phyloP scores from a whole-genome alignment of 495 filamentous ascomycete species.

The Cercophora newfieldiana region DNA sequence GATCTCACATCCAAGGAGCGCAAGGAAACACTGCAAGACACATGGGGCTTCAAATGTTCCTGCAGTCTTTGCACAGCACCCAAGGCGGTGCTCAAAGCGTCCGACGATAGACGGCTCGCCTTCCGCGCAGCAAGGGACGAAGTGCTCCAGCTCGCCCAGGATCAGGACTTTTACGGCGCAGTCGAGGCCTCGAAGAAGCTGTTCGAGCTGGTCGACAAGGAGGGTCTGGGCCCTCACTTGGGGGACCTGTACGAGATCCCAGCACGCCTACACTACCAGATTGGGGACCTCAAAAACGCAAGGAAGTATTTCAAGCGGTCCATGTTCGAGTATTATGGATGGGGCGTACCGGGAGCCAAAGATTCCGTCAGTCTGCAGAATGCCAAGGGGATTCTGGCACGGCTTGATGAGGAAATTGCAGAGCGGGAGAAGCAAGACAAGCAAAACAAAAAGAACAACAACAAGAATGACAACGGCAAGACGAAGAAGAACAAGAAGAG shows the following conservation, averaged over 20 bases:
- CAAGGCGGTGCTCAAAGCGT: slow-evolving; percentile 15
- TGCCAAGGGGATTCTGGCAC: background rate
- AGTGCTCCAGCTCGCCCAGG: slow-evolving; percentile 27
- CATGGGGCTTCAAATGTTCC: slow-evolving; percentile 39
- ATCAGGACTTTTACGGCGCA: slow-evolving; percentile 28
- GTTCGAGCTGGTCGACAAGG: slow-evolving; percentile 28
- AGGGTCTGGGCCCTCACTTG: slow-evolving; percentile 30
- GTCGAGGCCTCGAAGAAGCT: slow-evolving; percentile 27
- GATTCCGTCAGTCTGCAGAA: slow-evolving; percentile 12
- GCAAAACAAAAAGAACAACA: background rate
- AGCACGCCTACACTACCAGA: slow-evolving; percentile 34
- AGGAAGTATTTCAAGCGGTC: slow-evolving; percentile 28
- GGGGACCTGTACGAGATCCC: slow-evolving; percentile 36
- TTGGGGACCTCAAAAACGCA: slow-evolving; percentile 32
- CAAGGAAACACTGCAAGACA: slow-evolving; percentile 25
- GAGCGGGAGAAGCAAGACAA: background rate
- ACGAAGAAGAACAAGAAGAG: background rate
- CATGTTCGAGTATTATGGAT: slow-evolving; percentile 24
- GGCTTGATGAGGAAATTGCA: background rate
- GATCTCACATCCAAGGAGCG: slow-evolving; percentile 32
- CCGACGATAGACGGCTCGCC: slow-evolving; percentile 24
- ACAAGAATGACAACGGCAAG: background rate
- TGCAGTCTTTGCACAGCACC: slow-evolving; percentile 33
- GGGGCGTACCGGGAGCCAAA: slow-evolving; percentile 38
- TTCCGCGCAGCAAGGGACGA: slow-evolving; percentile 28